A percentile compares a stretch with the other conserved stretches of the same genome.
Evolutionary conservation across 164 flowering plant species (phyloP).

Genomic region (Nymphaea thermarum): DNA sequence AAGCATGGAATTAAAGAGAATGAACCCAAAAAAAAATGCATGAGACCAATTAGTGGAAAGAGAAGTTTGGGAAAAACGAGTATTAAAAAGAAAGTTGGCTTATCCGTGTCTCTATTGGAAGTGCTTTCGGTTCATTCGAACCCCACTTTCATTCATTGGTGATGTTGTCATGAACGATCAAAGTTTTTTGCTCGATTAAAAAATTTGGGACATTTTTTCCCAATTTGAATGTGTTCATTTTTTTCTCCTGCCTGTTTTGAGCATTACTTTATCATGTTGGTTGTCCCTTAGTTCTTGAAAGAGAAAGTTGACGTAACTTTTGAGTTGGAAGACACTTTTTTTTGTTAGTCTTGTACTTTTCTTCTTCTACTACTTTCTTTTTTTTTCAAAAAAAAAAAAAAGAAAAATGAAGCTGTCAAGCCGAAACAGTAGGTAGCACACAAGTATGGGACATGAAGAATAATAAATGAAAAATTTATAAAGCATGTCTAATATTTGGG

Average conservation of each 20-base stretch:
- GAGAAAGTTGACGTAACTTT: background rate
- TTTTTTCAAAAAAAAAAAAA: background rate
- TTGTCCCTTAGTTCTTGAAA: background rate
- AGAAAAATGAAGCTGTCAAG: background rate
- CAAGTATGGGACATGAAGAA: background rate
- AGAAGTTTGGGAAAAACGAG: background rate
- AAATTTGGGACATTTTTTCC: background rate
- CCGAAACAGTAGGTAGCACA: background rate
- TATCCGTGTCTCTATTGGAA: slow-evolving; percentile 25
- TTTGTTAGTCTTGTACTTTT: too few relatives aligned
- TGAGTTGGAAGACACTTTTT: background rate
- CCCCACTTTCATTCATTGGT: background rate
- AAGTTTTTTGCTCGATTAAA: background rate
- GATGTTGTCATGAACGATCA: slow-evolving; percentile 2
- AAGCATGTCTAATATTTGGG: too few relatives aligned
- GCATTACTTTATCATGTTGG: background rate
- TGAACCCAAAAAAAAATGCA: background rate
- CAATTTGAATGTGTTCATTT: background rate
- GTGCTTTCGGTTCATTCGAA: slow-evolving; percentile 23
- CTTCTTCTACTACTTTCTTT: background rate
- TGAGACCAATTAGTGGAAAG: background rate
- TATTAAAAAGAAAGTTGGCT: slow-evolving; percentile 1
- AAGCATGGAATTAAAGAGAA: background rate
- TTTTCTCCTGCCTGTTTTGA: background rate
- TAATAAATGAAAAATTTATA: too few relatives aligned